Percentiles rank a stretch among this genome's conserved stretches.
Evolutionary conservation across 129 eudicot genomes (phyloP).

Genomic region (Chrysanthemum lavandulifolium): DNA sequence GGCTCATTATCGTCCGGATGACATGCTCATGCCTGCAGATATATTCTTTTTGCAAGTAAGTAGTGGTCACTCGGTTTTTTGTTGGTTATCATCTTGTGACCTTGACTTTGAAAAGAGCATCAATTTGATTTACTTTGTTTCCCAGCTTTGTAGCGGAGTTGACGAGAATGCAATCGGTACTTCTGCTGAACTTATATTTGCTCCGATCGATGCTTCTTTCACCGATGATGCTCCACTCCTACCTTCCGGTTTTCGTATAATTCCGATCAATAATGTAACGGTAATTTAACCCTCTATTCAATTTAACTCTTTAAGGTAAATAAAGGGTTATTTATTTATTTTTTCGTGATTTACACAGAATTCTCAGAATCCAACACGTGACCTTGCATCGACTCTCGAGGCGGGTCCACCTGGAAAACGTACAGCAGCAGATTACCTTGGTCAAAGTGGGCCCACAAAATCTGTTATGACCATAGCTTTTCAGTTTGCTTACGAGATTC

Average conservation of each 20-base stretch:
- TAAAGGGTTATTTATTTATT: background rate
- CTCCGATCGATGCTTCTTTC: slow-evolving; percentile 95
- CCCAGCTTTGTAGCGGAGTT: slow-evolving; percentile 85
- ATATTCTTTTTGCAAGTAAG: slow-evolving; percentile 91
- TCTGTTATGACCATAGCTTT: slow-evolving; percentile 97
- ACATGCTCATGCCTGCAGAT: slow-evolving; percentile 79
- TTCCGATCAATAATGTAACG: slow-evolving; percentile 67
- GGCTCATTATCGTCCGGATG: slow-evolving; percentile 61
- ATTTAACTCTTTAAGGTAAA: background rate
- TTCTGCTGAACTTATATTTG: slow-evolving; percentile 89
- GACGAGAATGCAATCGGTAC: slow-evolving; percentile 92
- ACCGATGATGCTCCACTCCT: slow-evolving; percentile 95
- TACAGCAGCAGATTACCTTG: slow-evolving; percentile 45
- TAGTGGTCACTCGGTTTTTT: background rate
- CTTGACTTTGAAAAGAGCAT: background rate
- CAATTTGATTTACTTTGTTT: background rate
- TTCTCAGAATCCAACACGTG: slow-evolving; percentile 81
- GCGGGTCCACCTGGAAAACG: slow-evolving; percentile 72
- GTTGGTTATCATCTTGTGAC: background rate
- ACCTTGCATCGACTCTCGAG: slow-evolving; percentile 94
- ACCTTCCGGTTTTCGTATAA: slow-evolving; percentile 93
- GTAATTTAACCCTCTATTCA: slow-evolving; percentile 17
- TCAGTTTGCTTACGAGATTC: slow-evolving; percentile 90
- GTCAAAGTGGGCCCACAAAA: slow-evolving; percentile 45
- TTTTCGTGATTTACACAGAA: slow-evolving; percentile 39